Evolutionary conservation across 768 basidiomycete genomes (phyloP), one percentile per base, ranked within the genome.

Genomic region (Leccinum uliginosum): DNA sequence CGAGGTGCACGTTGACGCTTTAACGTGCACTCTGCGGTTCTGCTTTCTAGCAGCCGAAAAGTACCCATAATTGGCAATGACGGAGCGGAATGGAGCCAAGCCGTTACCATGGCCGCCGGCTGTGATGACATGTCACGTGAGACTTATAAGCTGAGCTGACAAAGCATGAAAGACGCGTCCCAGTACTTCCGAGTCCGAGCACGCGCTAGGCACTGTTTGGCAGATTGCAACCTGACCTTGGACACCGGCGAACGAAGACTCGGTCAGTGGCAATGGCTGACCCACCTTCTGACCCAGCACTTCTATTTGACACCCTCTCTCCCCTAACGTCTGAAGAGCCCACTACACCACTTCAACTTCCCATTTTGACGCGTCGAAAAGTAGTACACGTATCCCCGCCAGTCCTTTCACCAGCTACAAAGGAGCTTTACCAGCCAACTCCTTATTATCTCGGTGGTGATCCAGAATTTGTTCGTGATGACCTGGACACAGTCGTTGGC

Each of bases 401-500:
- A 14, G 54, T 49, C 26, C 67, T 83, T 23, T 59, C 74, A 38
- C 56, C 72, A 5, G 69, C 72, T 10, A 60, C 72, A 57, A 82
- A 76, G 60, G 58, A 61, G 10, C 69, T 74, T 43, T 85, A 85
- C 59, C 75, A 76, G 54, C 60, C 67, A 12, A 54, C 67, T 4
- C 65, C 70, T 12, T 70, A 72, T 38, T 68, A 65, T 47, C 72
- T 74, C 46, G 69, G 78, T 27, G 70, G 64, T 6, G 69, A 74
- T 38, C 55, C 71, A 2, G 69, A 75, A 40, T 64, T 75, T 48
- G 57, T 60, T 32, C 65, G 60, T 35, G 38, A 65, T 44, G 67
- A 69, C 46, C 63, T 76, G 9, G 74, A 77, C 35, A 76, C 81
- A 59, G 74, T 90, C 26, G 78, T 89, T 57, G 86, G 86, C 7